These are phyloP conservation scores for Globisporangium paddicum DNA, from an alignment of 352 stramenopile genomes.

Conservation along the genomic window DNA sequence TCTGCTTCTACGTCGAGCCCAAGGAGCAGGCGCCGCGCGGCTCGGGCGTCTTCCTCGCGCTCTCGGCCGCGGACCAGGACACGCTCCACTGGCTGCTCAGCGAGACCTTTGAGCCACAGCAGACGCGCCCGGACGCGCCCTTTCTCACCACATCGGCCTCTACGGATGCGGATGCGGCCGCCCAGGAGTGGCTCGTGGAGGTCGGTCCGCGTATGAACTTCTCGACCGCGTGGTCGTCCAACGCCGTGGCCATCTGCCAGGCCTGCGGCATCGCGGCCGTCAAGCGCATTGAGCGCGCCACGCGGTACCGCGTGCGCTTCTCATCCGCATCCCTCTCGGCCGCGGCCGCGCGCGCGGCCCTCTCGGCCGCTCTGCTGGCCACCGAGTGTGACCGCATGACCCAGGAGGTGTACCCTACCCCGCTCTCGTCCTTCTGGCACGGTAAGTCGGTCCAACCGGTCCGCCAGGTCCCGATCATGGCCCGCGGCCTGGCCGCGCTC, in stretches of 20 bases:
- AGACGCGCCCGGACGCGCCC: slow-evolving; percentile 50
- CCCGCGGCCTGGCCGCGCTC: slow-evolving; percentile 90
- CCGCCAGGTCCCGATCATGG: slow-evolving; percentile 93
- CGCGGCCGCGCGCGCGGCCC: slow-evolving; percentile 29
- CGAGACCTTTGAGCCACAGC: slow-evolving; percentile 95
- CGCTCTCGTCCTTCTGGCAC: slow-evolving; percentile 91
- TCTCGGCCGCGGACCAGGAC: slow-evolving; percentile 54
- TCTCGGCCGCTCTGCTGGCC: slow-evolving; percentile 60
- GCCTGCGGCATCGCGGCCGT: slow-evolving; percentile 89
- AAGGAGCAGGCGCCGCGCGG: slow-evolving; percentile 22
- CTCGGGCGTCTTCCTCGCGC: slow-evolving; percentile 15
- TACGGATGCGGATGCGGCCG: slow-evolving; percentile 4
- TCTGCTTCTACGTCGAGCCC: slow-evolving; percentile 96
- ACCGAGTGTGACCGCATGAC: slow-evolving; percentile 96
- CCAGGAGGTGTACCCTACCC: slow-evolving; percentile 92
- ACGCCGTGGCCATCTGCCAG: slow-evolving; percentile 96
- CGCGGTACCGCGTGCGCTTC: slow-evolving; percentile 86
- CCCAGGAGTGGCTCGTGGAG: slow-evolving; percentile 85
- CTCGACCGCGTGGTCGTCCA: slow-evolving; percentile 97
- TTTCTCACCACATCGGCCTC: too few relatives aligned
- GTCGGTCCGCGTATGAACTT: slow-evolving; percentile 98
- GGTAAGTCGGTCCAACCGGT: slow-evolving; percentile 81
- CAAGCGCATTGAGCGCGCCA: slow-evolving; percentile 93
- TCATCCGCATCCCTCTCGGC: slow-evolving; percentile 20
- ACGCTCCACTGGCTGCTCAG: slow-evolving; percentile 93